A percentile compares a stretch with the other conserved stretches of the same genome.
Conservation (phyloP, 169 alveolate species). For the Neospora caninum region DNA sequence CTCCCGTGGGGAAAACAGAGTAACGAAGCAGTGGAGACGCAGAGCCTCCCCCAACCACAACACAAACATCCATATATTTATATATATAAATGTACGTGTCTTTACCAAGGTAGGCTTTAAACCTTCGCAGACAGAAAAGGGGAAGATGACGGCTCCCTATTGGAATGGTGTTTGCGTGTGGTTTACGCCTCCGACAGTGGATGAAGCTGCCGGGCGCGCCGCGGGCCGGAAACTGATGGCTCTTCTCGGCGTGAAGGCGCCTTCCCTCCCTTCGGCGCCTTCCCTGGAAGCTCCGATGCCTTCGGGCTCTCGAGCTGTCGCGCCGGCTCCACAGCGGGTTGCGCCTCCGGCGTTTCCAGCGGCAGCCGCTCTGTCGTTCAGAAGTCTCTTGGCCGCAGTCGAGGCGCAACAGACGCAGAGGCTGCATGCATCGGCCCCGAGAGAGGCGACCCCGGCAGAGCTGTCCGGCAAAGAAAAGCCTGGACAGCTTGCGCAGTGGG, state of each 20-base stretch:
- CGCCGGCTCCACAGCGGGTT: not conserved
- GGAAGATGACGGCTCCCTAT: too few species aligned
- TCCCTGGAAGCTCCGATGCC: not conserved
- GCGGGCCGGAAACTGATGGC: slow-evolving; percentile 35
- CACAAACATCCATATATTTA: not conserved
- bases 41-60: too few species aligned
- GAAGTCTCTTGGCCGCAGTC: not conserved
- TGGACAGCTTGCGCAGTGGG: too few species aligned
- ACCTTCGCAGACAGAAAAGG: too few species aligned
- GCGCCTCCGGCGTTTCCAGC: not conserved
- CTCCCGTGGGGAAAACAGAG: too few species aligned
- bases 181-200: not conserved
- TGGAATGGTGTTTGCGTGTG: not conserved
- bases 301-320: not conserved
- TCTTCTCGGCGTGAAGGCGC: not conserved
- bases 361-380: not conserved
- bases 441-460: not conserved
- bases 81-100: not conserved
- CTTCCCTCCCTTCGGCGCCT: not conserved
- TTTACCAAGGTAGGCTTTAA: too few species aligned
- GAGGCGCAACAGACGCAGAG: not conserved
- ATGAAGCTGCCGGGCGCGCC: slow-evolving; percentile 34
- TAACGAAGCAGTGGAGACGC: too few species aligned
- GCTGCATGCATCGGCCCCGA: not conserved
- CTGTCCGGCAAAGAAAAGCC: not conserved